Base-by-base conservation (phyloP, 257 asterid species). In the Plantago major region DNA sequence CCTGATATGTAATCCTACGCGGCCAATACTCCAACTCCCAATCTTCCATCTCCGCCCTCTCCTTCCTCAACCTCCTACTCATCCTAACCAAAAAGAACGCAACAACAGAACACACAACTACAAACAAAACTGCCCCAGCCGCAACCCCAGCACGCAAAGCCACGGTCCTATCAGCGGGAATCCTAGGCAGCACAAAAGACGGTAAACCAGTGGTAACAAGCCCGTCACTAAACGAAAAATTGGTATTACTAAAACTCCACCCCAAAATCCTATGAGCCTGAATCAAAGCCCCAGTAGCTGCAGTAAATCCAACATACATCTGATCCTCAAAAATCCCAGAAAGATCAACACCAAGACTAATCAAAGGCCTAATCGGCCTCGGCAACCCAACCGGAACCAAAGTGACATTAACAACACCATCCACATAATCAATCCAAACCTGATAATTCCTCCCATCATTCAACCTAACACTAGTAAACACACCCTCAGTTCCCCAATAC, bases 361-460 rank as follows among this genome's bases (percentile, higher is more conserved):
- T 64, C 71, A 87, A 71, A 0, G 97, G 88, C 11, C 11, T 58
- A 49, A 45, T 63, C 13, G 96, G 96, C 78, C 87, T 73, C 65
- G 58, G 61, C 50, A 65, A 56, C 37, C 90, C 95, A 37, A 42
- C 78, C 7, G 84, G 79, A 0, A 82, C 84, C 85, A 86, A 75
- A 28, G 96, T 83, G 0, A 86, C 87, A 60, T 82, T 89, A 4
- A 86, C 67, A 12, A 28, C 50, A 40, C 68, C 63, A 42, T 79
- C 83, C 9, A 51, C 76, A 68, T 72, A 89, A 65, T 89, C 95
- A 60, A 89, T 73, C 96, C 95, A 89, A 18, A 84, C 94, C 49
- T 84, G 96, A 49, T 82, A 82, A 46, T 73, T 84, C 62, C 66
- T 76, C 11, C 96, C 96, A 60, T 73, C 63, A 13, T 80, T 82